phyloP scores from a whole-genome alignment of 2,329 filamentous ascomycete species.

The Epichloe glyceriae region DNA sequence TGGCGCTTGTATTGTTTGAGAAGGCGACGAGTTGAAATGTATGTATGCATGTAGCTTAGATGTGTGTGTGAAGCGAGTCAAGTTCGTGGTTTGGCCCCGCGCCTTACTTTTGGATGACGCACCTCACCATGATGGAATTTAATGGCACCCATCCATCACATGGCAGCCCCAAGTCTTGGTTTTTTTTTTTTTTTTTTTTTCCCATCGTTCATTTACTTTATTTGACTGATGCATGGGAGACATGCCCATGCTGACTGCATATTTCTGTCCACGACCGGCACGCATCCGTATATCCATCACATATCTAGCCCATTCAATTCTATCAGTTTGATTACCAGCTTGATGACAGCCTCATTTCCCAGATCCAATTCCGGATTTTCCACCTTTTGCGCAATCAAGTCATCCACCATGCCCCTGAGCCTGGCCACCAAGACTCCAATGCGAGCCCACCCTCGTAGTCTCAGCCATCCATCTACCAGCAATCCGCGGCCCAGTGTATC shows the following conservation, averaged over 20 bases:
- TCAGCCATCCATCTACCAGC: conserved; percentile 83
- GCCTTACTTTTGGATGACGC: background rate
- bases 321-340: conserved; percentile 65
- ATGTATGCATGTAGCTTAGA: background rate
- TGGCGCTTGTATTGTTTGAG: background rate
- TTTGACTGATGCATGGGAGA: too few species aligned
- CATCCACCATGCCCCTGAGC: conserved; percentile 75
- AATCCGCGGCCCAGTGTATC: conserved; percentile 81
- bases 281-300: conserved; percentile 14
- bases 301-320: conserved; percentile 80
- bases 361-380: conserved; percentile 56
- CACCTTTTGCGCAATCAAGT: conserved; percentile 66
- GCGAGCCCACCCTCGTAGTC: conserved; percentile 79
- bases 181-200: background rate
- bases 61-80: background rate
- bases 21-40: background rate
- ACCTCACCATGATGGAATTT: too few species aligned
- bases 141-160: too few species aligned
- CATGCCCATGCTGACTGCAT: background rate
- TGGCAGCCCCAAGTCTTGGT: too few species aligned
- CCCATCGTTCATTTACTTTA: background rate
- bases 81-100: background rate
- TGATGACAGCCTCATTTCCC: conserved; percentile 54
- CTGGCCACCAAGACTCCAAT: conserved; percentile 83
- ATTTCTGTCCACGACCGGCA: background rate